Percentiles rank a stretch among this genome's conserved stretches.
Conservation (phyloP, 306 rosid genomes). For the Albizia julibrissin region DNA sequence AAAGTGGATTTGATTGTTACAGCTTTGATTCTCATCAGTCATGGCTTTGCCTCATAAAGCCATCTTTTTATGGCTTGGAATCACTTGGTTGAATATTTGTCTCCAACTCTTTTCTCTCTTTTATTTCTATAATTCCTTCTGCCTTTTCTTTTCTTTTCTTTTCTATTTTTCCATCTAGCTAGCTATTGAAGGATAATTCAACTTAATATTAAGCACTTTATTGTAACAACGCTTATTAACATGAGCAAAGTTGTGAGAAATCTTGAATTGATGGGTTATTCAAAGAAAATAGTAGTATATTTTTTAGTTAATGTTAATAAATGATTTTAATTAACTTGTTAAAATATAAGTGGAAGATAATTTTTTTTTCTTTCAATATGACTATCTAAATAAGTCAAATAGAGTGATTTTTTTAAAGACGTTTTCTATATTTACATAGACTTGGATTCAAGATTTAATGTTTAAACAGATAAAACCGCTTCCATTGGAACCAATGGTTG, state of each 20-base stretch:
- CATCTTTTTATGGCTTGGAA: constrained; percentile 49
- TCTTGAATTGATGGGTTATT: too few species aligned
- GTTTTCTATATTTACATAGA: too few species aligned
- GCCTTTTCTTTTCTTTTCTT: neutral
- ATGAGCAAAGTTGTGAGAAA: too few species aligned
- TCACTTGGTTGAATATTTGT: constrained; percentile 47
- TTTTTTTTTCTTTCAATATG: too few species aligned
- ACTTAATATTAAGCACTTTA: neutral
- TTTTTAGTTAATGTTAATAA: neutral
- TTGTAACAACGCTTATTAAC: too few species aligned
- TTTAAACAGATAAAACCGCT: too few species aligned
- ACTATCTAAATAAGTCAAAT: too few species aligned
- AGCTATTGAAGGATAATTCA: neutral
- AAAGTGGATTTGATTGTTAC: constrained; percentile 51
- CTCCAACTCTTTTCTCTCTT: constrained; percentile 36
- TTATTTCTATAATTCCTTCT: constrained; percentile 19
- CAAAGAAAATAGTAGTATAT: neutral
- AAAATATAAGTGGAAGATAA: neutral
- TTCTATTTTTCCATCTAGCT: neutral
- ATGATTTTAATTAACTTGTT: neutral
- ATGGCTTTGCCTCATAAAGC: constrained; percentile 35
- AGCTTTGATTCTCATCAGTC: constrained; percentile 44
- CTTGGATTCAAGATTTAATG: too few species aligned
- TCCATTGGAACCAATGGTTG: too few species aligned
- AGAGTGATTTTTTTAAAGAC: too few species aligned